Percentiles rank a stretch among this genome's conserved stretches.
These are phyloP conservation scores for Pseudogymnoascus sp. DNA, from an alignment of 2,329 filamentous ascomycete species.

Conservation along the genomic window DNA sequence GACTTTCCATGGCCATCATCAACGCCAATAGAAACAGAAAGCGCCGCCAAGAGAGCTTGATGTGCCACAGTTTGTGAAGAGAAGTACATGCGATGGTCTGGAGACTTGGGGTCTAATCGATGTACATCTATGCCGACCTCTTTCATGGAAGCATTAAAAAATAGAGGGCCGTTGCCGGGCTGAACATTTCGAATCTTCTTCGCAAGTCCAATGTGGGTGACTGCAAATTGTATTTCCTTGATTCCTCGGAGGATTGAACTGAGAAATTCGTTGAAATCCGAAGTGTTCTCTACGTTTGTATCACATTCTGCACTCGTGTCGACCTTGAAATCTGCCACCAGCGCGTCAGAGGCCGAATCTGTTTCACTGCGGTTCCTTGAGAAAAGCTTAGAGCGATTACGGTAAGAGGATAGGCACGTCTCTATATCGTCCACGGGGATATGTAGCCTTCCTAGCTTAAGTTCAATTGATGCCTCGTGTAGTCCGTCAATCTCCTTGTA, in stretches of 20 bases:
- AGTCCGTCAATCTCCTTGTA: conserved; percentile 81
- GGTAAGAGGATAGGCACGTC: conserved; percentile 45
- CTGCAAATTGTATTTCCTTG: conserved; percentile 91
- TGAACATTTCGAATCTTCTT: conserved; percentile 67
- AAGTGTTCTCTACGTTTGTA: conserved; percentile 70
- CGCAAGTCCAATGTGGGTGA: conserved; percentile 83
- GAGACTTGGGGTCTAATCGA: conserved; percentile 82
- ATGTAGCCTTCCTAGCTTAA: conserved; percentile 87
- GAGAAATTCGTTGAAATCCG: conserved; percentile 87
- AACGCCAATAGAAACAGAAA: conserved; percentile 85
- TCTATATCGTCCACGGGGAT: conserved; percentile 83
- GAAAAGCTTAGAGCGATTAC: conserved; percentile 25
- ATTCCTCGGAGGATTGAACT: conserved; percentile 86
- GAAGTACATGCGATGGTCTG: conserved; percentile 98
- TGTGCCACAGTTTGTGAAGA: conserved; percentile 87
- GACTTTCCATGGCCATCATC: conserved; percentile 83
- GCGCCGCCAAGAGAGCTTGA: conserved; percentile 83
- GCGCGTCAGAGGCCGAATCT: conserved; percentile 42
- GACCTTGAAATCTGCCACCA: conserved; percentile 66
- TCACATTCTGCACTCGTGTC: conserved; percentile 50
- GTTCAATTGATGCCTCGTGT: conserved; percentile 77
- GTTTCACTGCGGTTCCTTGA: background rate
- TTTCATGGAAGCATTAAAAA: conserved; percentile 87
- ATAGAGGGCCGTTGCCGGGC: conserved; percentile 61
- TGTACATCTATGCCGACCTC: conserved; percentile 92